phyloP scores from a whole-genome alignment of 345 rosid genomes.

The Lumnitzera littorea region DNA sequence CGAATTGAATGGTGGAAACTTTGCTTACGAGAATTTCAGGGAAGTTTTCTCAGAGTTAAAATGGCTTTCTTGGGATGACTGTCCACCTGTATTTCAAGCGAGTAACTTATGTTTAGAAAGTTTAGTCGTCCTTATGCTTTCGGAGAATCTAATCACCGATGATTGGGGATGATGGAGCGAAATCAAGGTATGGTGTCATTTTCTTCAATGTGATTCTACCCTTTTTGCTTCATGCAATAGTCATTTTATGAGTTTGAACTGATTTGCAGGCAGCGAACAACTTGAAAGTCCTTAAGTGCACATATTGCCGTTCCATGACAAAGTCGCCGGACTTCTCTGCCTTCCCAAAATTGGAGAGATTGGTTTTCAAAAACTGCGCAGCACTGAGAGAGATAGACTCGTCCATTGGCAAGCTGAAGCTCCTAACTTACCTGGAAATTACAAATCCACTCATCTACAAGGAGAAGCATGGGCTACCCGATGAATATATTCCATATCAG shows the following conservation, averaged over 20 bases:
- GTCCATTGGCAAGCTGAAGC: constrained; percentile 2
- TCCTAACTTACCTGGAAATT: too few species aligned
- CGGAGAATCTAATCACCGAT: background rate
- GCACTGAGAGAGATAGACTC: background rate
- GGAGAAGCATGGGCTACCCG: too few species aligned
- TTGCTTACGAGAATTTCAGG: constrained; percentile 2
- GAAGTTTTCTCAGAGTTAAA: constrained; percentile 5
- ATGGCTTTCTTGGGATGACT: constrained; percentile 14
- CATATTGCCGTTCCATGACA: background rate
- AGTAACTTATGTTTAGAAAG: background rate
- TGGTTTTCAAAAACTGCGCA: background rate
- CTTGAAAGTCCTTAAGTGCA: constrained; percentile 3
- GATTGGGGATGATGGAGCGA: constrained; percentile 4
- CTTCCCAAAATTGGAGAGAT: constrained; percentile 1
- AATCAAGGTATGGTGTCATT: background rate
- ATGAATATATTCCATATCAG: too few species aligned
- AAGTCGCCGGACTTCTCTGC: background rate
- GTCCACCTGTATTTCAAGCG: constrained; percentile 6
- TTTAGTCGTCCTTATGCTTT: constrained; percentile 4
- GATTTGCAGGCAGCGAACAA: background rate
- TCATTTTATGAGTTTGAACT: background rate
- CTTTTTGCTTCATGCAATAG: too few species aligned
- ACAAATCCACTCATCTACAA: too few species aligned
- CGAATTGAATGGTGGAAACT: background rate
- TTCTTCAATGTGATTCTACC: too few species aligned